Base-by-base conservation (phyloP, 257 asterid species). In the Przewalskia tangutica region DNA sequence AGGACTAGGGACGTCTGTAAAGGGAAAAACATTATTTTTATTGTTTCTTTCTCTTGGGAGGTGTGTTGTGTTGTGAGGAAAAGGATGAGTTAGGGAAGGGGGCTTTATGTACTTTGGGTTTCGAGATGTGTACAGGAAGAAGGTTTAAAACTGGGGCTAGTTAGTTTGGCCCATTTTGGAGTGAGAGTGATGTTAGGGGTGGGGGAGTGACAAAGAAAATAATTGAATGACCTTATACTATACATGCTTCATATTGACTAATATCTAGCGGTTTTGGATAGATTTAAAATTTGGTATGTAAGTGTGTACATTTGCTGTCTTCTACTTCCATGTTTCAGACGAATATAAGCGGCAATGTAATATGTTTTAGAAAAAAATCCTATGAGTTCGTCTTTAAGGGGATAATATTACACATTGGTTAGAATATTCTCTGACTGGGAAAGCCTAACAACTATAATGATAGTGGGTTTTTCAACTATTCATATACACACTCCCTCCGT, bases 81-180 rank as follows among this genome's bases (percentile, higher is more conserved):
- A 54, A 10, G 50, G 73, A 50, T 84, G 18, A 81, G 32, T 27
- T 27, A 27, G 32, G 64, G 70, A 53, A 14, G 89, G 88, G 83
- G 48, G 82, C 85, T 93, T 87, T 89, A 84, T 89, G 85, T 89
- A 90, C 79, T 59, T 88, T 68, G 90, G 89, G 90, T 48, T 82
- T 84, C 80, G 88, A 89, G 85, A 79, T 56, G 78, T 40, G 82
- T 34, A 36, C 87, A 44, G 66, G 55, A 23, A 87, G 40, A 73
- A n/a, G 65, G 34, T 23, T 18, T 36, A 62, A 34, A 23, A 6
- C n/a, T 65, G 56, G 84, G 83, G 34, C 70, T 40, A 65, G 77
- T 79, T 68, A 10, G 62, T 67, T 8, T 76, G 46, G 40, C 80
- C 63, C 46, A 23, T 9, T 50, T 76, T 55, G 32, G 84, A 14